phyloP scores from a whole-genome alignment of 2,329 filamentous ascomycete species.

The Aspergillus intermedius region DNA sequence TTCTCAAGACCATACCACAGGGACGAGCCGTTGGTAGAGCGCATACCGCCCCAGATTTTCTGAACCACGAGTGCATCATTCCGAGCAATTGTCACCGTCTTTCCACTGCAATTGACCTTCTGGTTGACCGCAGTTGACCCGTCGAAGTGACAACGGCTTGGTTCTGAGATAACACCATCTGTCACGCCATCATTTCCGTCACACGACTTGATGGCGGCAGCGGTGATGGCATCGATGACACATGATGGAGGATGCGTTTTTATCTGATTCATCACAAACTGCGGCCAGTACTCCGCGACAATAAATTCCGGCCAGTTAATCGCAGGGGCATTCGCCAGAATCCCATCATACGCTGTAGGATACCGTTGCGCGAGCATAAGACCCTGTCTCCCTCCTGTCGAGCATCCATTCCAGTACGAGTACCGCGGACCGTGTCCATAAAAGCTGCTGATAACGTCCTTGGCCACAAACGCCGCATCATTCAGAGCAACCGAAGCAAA shows the following conservation, averaged over 20 bases:
- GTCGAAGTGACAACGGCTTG: slow-evolving; percentile 17
- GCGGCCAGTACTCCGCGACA: slow-evolving; percentile 17
- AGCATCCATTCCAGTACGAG: slow-evolving; percentile 43
- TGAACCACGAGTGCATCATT: slow-evolving; percentile 24
- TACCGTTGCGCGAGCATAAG: slow-evolving; percentile 38
- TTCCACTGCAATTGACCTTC: slow-evolving; percentile 12
- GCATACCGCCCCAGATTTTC: slow-evolving; percentile 26
- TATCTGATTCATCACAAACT: slow-evolving; percentile 17
- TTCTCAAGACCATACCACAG: slow-evolving; percentile 30
- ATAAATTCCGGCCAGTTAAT: slow-evolving; percentile 21
- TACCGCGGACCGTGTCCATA: slow-evolving; percentile 26
- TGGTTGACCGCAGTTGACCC: slow-evolving; percentile 14
- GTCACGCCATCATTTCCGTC: slow-evolving; percentile 32
- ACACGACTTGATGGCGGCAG: slow-evolving; percentile 29
- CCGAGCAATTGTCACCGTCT: slow-evolving; percentile 17
- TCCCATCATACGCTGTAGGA: slow-evolving; percentile 42
- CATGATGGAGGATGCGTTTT: slow-evolving; percentile 17
- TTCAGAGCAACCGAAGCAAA: slow-evolving; percentile 26
- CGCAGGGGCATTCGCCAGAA: slow-evolving; percentile 38
- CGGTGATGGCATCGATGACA: slow-evolving; percentile 30
- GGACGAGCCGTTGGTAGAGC: slow-evolving; percentile 12
- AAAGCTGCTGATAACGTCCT: slow-evolving; percentile 18
- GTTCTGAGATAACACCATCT: slow-evolving; percentile 21
- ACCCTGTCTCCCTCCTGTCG: slow-evolving; percentile 41
- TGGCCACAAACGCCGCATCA: slow-evolving; percentile 29